Percentiles rank a stretch among this genome's conserved stretches.
phyloP scores from a whole-genome alignment of 164 flowering plant genomes.

The Annona cherimola region DNA sequence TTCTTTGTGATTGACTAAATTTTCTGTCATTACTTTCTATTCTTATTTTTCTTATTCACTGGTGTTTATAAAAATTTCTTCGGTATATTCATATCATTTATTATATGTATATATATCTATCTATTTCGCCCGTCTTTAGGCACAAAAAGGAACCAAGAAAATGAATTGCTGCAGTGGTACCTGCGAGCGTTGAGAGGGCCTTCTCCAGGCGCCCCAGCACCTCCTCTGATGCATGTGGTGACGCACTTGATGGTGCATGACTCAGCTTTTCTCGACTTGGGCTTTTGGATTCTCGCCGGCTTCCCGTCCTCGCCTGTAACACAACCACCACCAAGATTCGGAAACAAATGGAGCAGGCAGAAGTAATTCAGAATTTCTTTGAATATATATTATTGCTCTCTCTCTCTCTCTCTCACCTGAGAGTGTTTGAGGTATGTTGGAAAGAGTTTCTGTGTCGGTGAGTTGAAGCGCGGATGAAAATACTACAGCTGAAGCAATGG shows the following conservation, averaged over 20 bases:
- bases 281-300: slow-evolving; percentile 57
- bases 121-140: too few relatives aligned
- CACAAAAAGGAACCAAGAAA: too few relatives aligned
- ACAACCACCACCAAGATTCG: neutral
- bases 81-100: too few relatives aligned
- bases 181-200: slow-evolving; percentile 75
- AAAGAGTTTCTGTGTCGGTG: slow-evolving; percentile 43
- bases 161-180: slow-evolving; percentile 18
- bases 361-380: too few relatives aligned
- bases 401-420: slow-evolving; percentile 24
- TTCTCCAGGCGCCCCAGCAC: slow-evolving; percentile 86
- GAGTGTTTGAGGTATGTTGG: slow-evolving; percentile 65
- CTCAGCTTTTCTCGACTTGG: slow-evolving; percentile 78
- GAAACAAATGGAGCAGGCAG: neutral
- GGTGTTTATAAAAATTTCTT: too few relatives aligned
- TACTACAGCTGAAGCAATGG: slow-evolving; percentile 22
- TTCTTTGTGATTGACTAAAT: too few relatives aligned
- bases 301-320: slow-evolving; percentile 35
- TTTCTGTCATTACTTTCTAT: too few relatives aligned
- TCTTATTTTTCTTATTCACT: too few relatives aligned
- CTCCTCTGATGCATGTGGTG: slow-evolving; percentile 78
- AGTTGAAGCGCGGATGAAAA: slow-evolving; percentile 12
- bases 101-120: too few relatives aligned
- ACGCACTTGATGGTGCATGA: slow-evolving; percentile 76
- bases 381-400: neutral